Evolutionary conservation across 2,329 filamentous ascomycete species (phyloP), one percentile per base, ranked within the genome.

Genomic region (Fusarium sp.): DNA sequence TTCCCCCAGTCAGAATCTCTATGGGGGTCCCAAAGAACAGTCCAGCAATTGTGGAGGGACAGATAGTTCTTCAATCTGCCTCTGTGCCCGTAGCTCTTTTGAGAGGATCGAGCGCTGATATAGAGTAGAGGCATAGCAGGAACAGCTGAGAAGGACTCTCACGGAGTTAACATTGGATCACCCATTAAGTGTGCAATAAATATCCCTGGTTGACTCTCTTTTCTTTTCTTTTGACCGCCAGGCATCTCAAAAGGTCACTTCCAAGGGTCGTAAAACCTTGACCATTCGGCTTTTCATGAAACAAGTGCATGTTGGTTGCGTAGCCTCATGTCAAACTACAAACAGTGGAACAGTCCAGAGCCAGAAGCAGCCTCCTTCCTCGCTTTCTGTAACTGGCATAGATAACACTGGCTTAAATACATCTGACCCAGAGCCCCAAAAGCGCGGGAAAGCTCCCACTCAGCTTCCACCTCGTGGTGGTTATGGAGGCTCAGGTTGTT

Each of bases 191-290:
- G 7, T 39, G 38, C 21, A n/a, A 39, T 9, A 15, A 39, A 14
- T 4, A 39, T n/a, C 12, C n/a, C 12, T 39, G 12, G 12, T 5
- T 5, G 38, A 39, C 21, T 39, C 8, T 12, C 1, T n/a, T 9
- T 14, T 14, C 38, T n/a, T 41, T 16, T 15, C 14, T 41, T 41
- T 16, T 0, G 39, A 10, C 14, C 1, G 0, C 0, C 14, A 10
- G 5, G 0, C n/a, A 10, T 5, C 16, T 8, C 7, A 0, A 0
- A 15, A 5, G 0, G 1, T 21, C 4, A n/a, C 1, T 7, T 4
- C 38, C 3, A n/a, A 7, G 1, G 15, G 3, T 35, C 10, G 5
- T 10, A 35, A 35, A 8, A 11, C 11, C 18, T 11, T 10, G 1
- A 2, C 19, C 16, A 10, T 18, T 37, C 16, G 16, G 35, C 9